These are phyloP conservation scores for Atkinsonella texensis DNA, from an alignment of 2,329 filamentous ascomycete genomes.

Conservation along the genomic window DNA sequence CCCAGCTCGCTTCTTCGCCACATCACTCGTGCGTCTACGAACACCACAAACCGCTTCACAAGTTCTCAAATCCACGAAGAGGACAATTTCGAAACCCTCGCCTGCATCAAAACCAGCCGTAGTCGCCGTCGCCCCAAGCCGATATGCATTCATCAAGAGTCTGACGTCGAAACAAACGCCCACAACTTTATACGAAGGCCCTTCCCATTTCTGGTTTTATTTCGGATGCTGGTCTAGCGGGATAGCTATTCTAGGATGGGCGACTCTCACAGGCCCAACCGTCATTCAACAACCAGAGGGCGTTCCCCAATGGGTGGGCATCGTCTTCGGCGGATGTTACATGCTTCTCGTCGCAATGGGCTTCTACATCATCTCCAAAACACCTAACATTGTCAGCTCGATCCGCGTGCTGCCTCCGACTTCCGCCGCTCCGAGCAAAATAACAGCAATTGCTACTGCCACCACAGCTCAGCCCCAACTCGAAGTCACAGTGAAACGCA, in stretches of 20 bases:
- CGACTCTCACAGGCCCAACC: slow-evolving; percentile 20
- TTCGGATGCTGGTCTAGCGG: slow-evolving; percentile 46
- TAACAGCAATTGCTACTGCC: slow-evolving; percentile 8
- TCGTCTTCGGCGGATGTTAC: slow-evolving; percentile 45
- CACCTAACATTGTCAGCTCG: slow-evolving; percentile 42
- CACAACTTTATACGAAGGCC: slow-evolving; percentile 52
- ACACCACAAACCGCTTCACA: slow-evolving; percentile 8
- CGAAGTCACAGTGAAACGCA: slow-evolving; percentile 39
- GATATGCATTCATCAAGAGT: slow-evolving; percentile 38
- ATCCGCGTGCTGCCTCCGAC: slow-evolving; percentile 44
- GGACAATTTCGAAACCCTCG: slow-evolving; percentile 6
- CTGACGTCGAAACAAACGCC: slow-evolving; percentile 43
- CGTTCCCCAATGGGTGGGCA: slow-evolving; percentile 43
- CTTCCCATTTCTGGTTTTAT: slow-evolving; percentile 52
- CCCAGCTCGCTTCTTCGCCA: slow-evolving; percentile 18
- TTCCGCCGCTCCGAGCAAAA: slow-evolving; percentile 11
- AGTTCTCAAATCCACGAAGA: slow-evolving; percentile 10
- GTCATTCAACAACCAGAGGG: slow-evolving; percentile 30
- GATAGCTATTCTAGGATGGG: slow-evolving; percentile 26
- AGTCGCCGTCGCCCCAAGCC: slow-evolving; percentile 13
- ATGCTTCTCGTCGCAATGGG: slow-evolving; percentile 48
- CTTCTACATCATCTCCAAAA: slow-evolving; percentile 45
- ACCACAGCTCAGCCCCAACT: slow-evolving; percentile 27
- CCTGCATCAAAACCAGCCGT: slow-evolving; percentile 7
- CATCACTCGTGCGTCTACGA: slow-evolving; percentile 14